Evolutionary conservation across 2,329 filamentous ascomycete genomes (phyloP).

Genomic region (Alternaria sp.): DNA sequence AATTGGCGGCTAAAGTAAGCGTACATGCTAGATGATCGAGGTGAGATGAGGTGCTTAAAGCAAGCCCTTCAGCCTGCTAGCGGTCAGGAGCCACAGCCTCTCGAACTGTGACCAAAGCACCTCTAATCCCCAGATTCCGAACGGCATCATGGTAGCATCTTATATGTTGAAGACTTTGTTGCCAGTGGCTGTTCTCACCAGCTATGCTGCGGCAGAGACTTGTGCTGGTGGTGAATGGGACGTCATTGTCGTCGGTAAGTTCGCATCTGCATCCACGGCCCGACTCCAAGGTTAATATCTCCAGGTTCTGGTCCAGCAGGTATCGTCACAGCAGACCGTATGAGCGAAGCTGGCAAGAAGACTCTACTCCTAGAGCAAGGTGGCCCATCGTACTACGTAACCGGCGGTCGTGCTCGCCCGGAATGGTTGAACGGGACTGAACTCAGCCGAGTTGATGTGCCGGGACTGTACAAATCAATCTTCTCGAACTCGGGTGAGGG

Average conservation of each 20-base stretch:
- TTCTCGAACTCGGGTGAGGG: conserved; percentile 52
- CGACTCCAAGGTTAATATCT: neutral
- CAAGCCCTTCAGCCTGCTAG: conserved; percentile 1
- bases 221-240: conserved; percentile 29
- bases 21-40: neutral
- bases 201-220: conserved; percentile 8
- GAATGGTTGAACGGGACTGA: conserved; percentile 59
- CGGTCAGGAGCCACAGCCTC: neutral
- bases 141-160: conserved; percentile 18
- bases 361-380: conserved; percentile 64
- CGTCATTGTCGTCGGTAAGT: conserved; percentile 34
- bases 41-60: conserved; percentile 10
- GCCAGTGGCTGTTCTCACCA: conserved; percentile 11
- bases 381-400: conserved; percentile 60
- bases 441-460: conserved; percentile 63
- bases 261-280: neutral
- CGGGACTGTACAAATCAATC: conserved; percentile 62
- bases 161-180: conserved; percentile 23
- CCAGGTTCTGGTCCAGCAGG: conserved; percentile 60
- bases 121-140: neutral
- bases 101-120: neutral
- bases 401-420: conserved; percentile 59
- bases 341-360: conserved; percentile 62
- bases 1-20: neutral
- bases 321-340: conserved; percentile 61